Evolutionary conservation across 2,329 filamentous ascomycete species (phyloP).

Genomic region (Colletotrichum chlorophyti): DNA sequence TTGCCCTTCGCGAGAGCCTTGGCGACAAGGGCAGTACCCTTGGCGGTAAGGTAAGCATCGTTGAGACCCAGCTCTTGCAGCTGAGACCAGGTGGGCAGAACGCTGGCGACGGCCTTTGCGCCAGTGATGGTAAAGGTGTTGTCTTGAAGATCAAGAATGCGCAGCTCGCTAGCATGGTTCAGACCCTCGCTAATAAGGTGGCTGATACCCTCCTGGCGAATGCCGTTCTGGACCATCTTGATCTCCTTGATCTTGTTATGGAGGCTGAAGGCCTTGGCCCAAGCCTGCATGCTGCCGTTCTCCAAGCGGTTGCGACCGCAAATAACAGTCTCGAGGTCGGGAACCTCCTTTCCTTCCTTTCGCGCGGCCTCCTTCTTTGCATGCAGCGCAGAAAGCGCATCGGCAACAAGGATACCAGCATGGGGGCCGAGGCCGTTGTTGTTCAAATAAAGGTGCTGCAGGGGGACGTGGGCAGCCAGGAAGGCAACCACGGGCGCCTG

Average conservation of each 20-base stretch:
- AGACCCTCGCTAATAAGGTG: conserved; percentile 82
- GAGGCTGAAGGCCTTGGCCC: conserved; percentile 86
- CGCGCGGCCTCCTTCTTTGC: conserved; percentile 82
- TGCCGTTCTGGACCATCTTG: conserved; percentile 99
- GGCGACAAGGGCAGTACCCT: conserved; percentile 78
- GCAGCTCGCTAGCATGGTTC: conserved; percentile 70
- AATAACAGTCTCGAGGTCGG: conserved; percentile 92
- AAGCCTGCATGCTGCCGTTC: conserved; percentile 94
- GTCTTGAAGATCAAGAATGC: conserved; percentile 90
- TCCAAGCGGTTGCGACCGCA: conserved; percentile 96
- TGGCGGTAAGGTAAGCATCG: conserved; percentile 82
- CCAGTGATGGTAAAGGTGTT: conserved; percentile 92
- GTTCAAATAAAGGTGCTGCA: conserved; percentile 95
- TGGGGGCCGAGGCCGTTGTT: conserved; percentile 97
- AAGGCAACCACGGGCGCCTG: conserved; percentile 93
- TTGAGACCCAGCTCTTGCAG: conserved; percentile 87
- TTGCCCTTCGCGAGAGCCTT: conserved; percentile 75
- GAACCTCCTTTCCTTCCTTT: conserved; percentile 74
- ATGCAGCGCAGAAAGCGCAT: conserved; percentile 84
- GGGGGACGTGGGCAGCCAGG: conserved; percentile 83
- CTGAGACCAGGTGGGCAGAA: conserved; percentile 75
- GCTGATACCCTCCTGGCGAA: conserved; percentile 90
- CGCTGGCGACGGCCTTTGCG: conserved; percentile 78
- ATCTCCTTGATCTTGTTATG: conserved; percentile 83
- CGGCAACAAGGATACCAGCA: conserved; percentile 86